phyloP scores from a whole-genome alignment of 1,139 yeast species.

The Spencermartinsiella ligniputridi region DNA sequence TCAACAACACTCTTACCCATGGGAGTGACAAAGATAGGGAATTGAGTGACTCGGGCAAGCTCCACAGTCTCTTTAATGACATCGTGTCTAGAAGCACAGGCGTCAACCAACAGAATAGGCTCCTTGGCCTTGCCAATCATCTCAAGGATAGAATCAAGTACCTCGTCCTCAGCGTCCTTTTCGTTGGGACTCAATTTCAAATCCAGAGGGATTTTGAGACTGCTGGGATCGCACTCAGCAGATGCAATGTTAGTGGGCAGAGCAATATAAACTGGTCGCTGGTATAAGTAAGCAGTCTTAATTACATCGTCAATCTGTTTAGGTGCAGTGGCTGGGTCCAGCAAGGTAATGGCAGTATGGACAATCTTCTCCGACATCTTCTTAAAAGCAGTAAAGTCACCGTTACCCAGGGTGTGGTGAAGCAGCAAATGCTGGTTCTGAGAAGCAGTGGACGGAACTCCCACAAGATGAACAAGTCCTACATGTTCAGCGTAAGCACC shows the following conservation, averaged over 20 bases:
- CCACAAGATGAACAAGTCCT: constrained; percentile 63
- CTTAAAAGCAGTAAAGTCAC: constrained; percentile 75
- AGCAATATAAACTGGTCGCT: constrained; percentile 81
- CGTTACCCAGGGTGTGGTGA: constrained; percentile 77
- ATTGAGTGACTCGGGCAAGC: constrained; percentile 65
- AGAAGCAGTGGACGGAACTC: constrained; percentile 56
- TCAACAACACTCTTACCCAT: constrained; percentile 84
- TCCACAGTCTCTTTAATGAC: constrained; percentile 57
- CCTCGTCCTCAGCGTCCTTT: constrained; percentile 67
- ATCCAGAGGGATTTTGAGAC: constrained; percentile 62
- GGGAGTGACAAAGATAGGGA: constrained; percentile 83
- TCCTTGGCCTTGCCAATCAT: constrained; percentile 54
- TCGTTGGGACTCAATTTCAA: constrained; percentile 59
- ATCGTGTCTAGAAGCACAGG: constrained; percentile 78
- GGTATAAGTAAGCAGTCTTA: constrained; percentile 63
- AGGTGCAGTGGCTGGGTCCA: constrained; percentile 61
- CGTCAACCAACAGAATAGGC: constrained; percentile 79
- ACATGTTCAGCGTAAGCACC: constrained; percentile 65
- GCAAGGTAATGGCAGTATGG: constrained; percentile 59
- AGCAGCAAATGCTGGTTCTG: constrained; percentile 57
- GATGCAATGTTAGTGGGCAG: constrained; percentile 80
- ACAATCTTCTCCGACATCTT: constrained; percentile 70
- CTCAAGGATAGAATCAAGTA: constrained; percentile 50
- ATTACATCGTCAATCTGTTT: constrained; percentile 68
- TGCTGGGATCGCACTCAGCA: constrained; percentile 49